These are phyloP conservation scores for Paulownia fortunei DNA, from an alignment of 257 asterid genomes.

Conservation along the genomic window DNA sequence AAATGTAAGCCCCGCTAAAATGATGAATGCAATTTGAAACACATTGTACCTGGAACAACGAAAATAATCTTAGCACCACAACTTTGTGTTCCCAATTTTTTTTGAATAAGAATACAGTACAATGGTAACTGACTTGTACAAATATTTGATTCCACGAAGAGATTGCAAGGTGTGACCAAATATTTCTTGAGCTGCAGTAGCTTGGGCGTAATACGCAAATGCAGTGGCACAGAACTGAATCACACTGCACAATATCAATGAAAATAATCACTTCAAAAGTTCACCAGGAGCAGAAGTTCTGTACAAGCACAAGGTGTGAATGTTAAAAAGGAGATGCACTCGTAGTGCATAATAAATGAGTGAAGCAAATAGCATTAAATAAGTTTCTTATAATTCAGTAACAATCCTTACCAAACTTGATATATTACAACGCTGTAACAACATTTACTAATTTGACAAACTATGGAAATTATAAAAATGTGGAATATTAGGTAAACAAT, in stretches of 20 bases:
- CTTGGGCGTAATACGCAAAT: constrained; percentile 94
- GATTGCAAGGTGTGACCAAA: constrained; percentile 97
- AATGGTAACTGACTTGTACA: constrained; percentile 79
- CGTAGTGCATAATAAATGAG: background rate
- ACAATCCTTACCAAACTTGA: constrained; percentile 6
- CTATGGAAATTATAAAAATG: background rate
- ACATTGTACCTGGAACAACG: constrained; percentile 81
- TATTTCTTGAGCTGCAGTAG: constrained; percentile 99
- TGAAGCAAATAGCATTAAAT: constrained; percentile 1
- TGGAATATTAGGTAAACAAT: background rate
- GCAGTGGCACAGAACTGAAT: constrained; percentile 99
- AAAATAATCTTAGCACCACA: constrained; percentile 1
- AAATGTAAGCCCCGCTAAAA: constrained; percentile 92
- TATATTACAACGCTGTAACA: background rate
- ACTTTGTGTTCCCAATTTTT: background rate
- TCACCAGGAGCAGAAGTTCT: constrained; percentile 12
- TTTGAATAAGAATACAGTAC: background rate
- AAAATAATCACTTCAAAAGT: constrained; percentile 23
- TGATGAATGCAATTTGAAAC: constrained; percentile 90
- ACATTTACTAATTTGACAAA: background rate
- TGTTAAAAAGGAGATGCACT: constrained; percentile 1
- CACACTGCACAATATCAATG: constrained; percentile 66
- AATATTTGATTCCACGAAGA: constrained; percentile 94
- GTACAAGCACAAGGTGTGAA: background rate
- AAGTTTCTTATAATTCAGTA: background rate